Base-by-base conservation (phyloP, 345 rosid species). In the Fremontodendron californicum region DNA sequence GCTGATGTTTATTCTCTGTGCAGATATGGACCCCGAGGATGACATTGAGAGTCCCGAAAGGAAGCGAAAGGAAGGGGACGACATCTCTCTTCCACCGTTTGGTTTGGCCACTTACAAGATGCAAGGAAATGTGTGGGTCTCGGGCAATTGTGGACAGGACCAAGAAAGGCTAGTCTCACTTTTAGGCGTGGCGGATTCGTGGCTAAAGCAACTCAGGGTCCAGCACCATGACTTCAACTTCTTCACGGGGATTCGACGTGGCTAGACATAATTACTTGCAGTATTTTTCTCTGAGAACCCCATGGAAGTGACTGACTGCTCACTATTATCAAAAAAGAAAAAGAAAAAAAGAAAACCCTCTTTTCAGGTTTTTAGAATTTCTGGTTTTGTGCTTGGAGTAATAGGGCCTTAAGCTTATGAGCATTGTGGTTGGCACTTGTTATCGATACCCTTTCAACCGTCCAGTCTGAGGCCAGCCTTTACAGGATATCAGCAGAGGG, bases 101-200 rank as follows among this genome's bases (percentile, higher is more conserved):
- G 99, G 98, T 8, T 75, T 96, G 84, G 97, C 98, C n/a, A 96
- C 97, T 62, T 96, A 96, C 89, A 96, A 96, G 86, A 94, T 96
- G 98, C 98, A 94, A 85, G 98, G 99, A 39, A 84, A 86, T 46
- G 89, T 96, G 77, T 96, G 99, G 99, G 87, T 89, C 37, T 84
- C 91, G 1, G 97, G 91, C 64, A 89, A 92, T 46, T 73, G 74
- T 55, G 97, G 98, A 1, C 82, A 81, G 87, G 98, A 90, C 90
- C 97, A 88, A 55, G 98, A 91, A 8, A 88, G 92, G 84, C 84
- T 96, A 31, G 66, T 73, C 43, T 96, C 98, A 16, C 95, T 96
- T 29, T 76, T 88, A 72, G 89, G 99, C 25, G 97, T 96, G 75
- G 97, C 99, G 1, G 97, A 96, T 85, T 96, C 99, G 19, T 96